Evolutionary conservation across 257 asterid species (phyloP).

Genomic region (Salvia miltiorrhiza): DNA sequence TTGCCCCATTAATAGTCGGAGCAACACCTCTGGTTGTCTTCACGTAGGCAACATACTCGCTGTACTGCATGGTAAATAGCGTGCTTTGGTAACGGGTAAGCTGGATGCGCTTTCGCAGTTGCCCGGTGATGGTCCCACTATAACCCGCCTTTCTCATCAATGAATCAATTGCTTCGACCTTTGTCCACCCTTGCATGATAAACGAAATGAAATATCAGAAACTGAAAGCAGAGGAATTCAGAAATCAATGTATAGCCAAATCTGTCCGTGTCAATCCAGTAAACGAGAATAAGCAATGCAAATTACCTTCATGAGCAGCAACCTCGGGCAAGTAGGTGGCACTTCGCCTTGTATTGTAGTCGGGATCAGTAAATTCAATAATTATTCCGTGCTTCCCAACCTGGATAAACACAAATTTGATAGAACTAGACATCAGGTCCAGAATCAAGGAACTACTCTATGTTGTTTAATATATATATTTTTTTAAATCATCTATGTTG

Average conservation of each 20-base stretch:
- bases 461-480: no score
- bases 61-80: slow-evolving; percentile 66
- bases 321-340: slow-evolving; percentile 99
- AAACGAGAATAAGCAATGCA: neutral
- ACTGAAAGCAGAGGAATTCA: neutral
- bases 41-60: slow-evolving; percentile 71
- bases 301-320: slow-evolving; percentile 93
- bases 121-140: slow-evolving; percentile 54
- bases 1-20: slow-evolving; percentile 66
- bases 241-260: neutral
- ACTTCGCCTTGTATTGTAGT: slow-evolving; percentile 55
- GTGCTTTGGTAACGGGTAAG: slow-evolving; percentile 94
- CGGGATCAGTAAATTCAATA: slow-evolving; percentile 88
- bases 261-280: neutral
- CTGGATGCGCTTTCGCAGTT: slow-evolving; percentile 47
- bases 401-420: slow-evolving; percentile 35
- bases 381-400: slow-evolving; percentile 93
- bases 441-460: neutral
- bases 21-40: slow-evolving; percentile 75
- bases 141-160: slow-evolving; percentile 82
- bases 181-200: slow-evolving; percentile 63
- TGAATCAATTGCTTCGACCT: slow-evolving; percentile 73
- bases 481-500: no score
- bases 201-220: neutral
- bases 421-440: neutral